These are phyloP conservation scores for Dothidotthia symphoricarpi DNA, from an alignment of 2,329 filamentous ascomycete species.

Conservation along the genomic window DNA sequence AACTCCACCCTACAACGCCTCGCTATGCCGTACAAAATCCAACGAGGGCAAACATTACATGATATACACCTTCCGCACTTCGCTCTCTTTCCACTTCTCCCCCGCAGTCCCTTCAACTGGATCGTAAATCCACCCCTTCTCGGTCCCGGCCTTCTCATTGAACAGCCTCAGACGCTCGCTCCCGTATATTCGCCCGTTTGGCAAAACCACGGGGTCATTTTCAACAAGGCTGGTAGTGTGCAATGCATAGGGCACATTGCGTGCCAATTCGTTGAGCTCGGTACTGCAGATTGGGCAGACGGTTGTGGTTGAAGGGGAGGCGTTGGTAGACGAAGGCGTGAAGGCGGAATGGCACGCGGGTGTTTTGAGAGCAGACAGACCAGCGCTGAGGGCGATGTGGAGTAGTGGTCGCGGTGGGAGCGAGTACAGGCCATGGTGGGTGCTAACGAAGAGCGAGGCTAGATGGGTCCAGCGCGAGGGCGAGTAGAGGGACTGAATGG, in stretches of 20 bases:
- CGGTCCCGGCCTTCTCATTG: constrained; percentile 74
- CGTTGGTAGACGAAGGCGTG: constrained; percentile 54
- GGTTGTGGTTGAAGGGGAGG: constrained; percentile 62
- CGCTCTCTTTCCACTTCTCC: constrained; percentile 47
- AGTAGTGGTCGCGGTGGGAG: constrained; percentile 81
- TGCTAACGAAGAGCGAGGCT: constrained; percentile 75
- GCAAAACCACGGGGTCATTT: constrained; percentile 78
- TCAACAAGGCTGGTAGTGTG: constrained; percentile 94
- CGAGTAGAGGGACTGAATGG: constrained; percentile 68
- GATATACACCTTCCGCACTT: constrained; percentile 87
- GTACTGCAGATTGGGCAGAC: constrained; percentile 95
- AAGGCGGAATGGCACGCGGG: constrained; percentile 79
- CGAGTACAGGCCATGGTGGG: constrained; percentile 81
- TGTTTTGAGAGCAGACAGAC: constrained; percentile 92
- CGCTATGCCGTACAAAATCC: constrained; percentile 7
- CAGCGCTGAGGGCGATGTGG: constrained; percentile 85
- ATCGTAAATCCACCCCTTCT: constrained; percentile 69
- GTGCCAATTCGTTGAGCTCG: constrained; percentile 87
- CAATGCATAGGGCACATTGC: constrained; percentile 87
- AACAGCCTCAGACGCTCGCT: constrained; percentile 70
- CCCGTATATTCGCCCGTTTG: constrained; percentile 84
- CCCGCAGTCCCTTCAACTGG: constrained; percentile 62
- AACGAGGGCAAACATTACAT: constrained; percentile 51
- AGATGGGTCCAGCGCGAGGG: constrained; percentile 71
- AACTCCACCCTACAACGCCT: constrained; percentile 2